Base-by-base conservation (phyloP, 495 filamentous ascomycete species). In the Venustampulla echinocandica region DNA sequence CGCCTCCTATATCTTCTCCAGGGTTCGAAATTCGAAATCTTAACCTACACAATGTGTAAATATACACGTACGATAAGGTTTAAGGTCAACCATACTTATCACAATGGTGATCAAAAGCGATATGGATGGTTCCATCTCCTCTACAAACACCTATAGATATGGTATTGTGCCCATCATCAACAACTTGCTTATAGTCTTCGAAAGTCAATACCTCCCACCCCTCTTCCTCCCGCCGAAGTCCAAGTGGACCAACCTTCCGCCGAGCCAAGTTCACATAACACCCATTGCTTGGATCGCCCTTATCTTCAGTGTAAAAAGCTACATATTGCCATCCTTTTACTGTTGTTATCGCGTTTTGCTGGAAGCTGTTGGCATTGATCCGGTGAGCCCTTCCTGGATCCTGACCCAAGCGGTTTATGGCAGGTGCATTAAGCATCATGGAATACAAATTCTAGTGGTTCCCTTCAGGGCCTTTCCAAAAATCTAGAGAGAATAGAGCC, bases 61-160 rank as follows among this genome's bases (percentile, higher is more conserved):
- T n/a, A n/a, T n/a, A n/a, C n/a, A n/a, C n/a, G n/a, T n/a, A n/a
- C n/a, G 17, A 10, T 5, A 42, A 19, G 21, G 22, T 22, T 14
- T 5, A 35, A 4, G 11, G 33, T 4, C 33, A 25, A 35, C 11
- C 47, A 39, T 38, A 51, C 53, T 33, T 22, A 22, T 51, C 47
- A 41, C 53, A 55, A 30, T 55, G 53, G 32, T 55, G 49, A 35
- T 55, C 53, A 37, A 55, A 55, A n/a, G 53, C 36, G 13, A 61
- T n/a, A 52, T 64, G 61, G 17, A 64, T 61, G 7, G 54, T 61
- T 20, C 61, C 61, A 46, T 64, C 61, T 11, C 45, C 59, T 21
- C 53, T 43, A 50, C 42, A 56, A 42, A 64, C 46, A 10, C 61
- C 61, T 20, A 64, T 45, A 2, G 58, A 63, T 22, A 64, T 63